Evolutionary conservation across 2,329 filamentous ascomycete genomes (phyloP).

Genomic region (Colletotrichum cordylinicola): DNA sequence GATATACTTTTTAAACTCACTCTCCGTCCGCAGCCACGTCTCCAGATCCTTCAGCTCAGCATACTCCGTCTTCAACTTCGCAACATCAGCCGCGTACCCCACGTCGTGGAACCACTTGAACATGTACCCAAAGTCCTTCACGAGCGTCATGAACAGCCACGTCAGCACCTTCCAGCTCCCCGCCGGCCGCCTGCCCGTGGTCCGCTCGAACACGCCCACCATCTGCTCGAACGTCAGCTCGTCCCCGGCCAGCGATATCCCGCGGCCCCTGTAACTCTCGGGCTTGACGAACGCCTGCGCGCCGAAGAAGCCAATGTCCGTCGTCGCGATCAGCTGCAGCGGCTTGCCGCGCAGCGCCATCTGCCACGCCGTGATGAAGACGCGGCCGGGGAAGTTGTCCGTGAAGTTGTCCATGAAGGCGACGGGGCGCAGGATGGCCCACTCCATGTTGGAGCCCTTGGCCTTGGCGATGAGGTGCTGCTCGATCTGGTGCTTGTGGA

Average conservation of each 20-base stretch:
- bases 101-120: constrained; percentile 41
- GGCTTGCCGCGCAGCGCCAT: constrained; percentile 33
- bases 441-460: constrained; percentile 32
- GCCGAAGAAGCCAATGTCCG: constrained; percentile 45
- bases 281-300: constrained; percentile 39
- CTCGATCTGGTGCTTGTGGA: constrained; percentile 65
- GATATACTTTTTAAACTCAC: constrained; percentile 53
- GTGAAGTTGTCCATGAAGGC: constrained; percentile 47
- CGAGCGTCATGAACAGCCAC: constrained; percentile 29
- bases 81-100: constrained; percentile 40
- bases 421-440: constrained; percentile 43
- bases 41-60: constrained; percentile 31
- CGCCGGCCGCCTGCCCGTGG: constrained; percentile 33
- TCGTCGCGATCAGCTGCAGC: constrained; percentile 38
- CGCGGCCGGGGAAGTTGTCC: constrained; percentile 32
- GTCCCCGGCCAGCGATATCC: constrained; percentile 45
- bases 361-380: constrained; percentile 38
- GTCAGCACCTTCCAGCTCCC: constrained; percentile 34
- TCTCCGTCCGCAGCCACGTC: constrained; percentile 58
- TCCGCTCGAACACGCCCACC: constrained; percentile 34
- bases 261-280: constrained; percentile 32
- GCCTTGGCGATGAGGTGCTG: constrained; percentile 57
- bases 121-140: constrained; percentile 39
- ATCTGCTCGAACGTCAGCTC: constrained; percentile 40
- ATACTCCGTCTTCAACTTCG: constrained; percentile 28